Percentiles rank a stretch among this genome's conserved stretches.
phyloP scores from a whole-genome alignment of 148 eudicot genomes.

The Pouteria glomerata region DNA sequence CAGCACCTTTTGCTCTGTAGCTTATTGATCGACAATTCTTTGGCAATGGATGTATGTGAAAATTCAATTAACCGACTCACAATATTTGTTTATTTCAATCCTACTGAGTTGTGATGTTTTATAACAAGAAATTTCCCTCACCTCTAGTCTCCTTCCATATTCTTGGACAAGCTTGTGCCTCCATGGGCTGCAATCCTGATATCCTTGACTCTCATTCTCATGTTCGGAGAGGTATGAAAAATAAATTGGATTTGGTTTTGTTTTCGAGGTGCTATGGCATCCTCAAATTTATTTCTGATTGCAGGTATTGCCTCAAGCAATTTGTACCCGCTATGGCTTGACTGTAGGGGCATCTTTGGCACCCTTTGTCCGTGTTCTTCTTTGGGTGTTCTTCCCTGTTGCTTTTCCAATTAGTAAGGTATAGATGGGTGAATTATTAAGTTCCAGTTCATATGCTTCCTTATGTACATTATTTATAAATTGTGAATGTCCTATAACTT shows the following conservation, averaged over 20 bases:
- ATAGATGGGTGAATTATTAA: background rate
- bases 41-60: constrained; percentile 90
- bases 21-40: constrained; percentile 84
- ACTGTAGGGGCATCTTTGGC: constrained; percentile 84
- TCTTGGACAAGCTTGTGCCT: constrained; percentile 89
- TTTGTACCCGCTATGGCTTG: constrained; percentile 92
- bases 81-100: background rate
- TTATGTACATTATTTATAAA: background rate
- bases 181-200: constrained; percentile 89
- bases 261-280: background rate
- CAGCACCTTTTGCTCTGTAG: constrained; percentile 96
- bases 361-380: constrained; percentile 79
- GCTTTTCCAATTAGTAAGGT: constrained; percentile 99
- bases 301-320: constrained; percentile 91
- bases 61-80: background rate
- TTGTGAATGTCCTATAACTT: too few relatives aligned
- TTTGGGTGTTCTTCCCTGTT: constrained; percentile 71
- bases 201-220: constrained; percentile 91
- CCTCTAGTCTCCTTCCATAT: constrained; percentile 82
- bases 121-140: background rate
- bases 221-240: constrained; percentile 87
- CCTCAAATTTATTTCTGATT: constrained; percentile 7
- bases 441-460: background rate
- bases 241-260: background rate
- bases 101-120: background rate